Conservation (phyloP, 192 early-diverging fungal genomes). For the Linnemannia exigua region DNA sequence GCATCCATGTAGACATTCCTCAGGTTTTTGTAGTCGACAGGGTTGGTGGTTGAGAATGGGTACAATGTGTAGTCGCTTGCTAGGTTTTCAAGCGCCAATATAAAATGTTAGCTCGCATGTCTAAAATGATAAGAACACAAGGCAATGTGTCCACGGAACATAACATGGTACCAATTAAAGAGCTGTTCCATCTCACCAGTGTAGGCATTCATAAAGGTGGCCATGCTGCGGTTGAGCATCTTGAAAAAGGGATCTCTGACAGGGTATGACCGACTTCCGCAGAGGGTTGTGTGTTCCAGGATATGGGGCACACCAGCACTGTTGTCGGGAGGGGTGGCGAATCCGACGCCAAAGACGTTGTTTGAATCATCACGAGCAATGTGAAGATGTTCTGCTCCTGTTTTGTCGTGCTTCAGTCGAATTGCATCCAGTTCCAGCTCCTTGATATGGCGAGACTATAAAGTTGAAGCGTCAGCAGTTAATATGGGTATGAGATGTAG, state of each 20-base stretch:
- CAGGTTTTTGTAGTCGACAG: slow-evolving; percentile 90
- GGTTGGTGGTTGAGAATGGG: slow-evolving; percentile 94
- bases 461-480: neutral
- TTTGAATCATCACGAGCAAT: slow-evolving; percentile 89
- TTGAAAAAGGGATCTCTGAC: slow-evolving; percentile 99
- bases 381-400: slow-evolving; percentile 92
- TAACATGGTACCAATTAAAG: too few relatives aligned
- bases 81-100: slow-evolving; percentile 11
- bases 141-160: neutral
- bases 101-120: neutral
- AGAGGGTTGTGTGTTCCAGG: slow-evolving; percentile 94
- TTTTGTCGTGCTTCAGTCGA: slow-evolving; percentile 78
- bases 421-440: slow-evolving; percentile 88
- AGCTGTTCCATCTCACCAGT: slow-evolving; percentile 71
- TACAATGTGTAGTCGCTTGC: slow-evolving; percentile 92
- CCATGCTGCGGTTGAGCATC: slow-evolving; percentile 95
- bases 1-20: slow-evolving; percentile 94
- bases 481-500: neutral
- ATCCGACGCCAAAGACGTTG: slow-evolving; percentile 96
- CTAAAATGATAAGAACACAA: neutral
- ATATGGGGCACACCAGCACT: slow-evolving; percentile 94
- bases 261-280: slow-evolving; percentile 89
- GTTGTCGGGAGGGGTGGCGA: slow-evolving; percentile 86
- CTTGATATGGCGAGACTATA: slow-evolving; percentile 68
- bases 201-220: slow-evolving; percentile 98